Conservation (phyloP, 2,329 filamentous ascomycete genomes). For the Alternaria novae-zelandiae region DNA sequence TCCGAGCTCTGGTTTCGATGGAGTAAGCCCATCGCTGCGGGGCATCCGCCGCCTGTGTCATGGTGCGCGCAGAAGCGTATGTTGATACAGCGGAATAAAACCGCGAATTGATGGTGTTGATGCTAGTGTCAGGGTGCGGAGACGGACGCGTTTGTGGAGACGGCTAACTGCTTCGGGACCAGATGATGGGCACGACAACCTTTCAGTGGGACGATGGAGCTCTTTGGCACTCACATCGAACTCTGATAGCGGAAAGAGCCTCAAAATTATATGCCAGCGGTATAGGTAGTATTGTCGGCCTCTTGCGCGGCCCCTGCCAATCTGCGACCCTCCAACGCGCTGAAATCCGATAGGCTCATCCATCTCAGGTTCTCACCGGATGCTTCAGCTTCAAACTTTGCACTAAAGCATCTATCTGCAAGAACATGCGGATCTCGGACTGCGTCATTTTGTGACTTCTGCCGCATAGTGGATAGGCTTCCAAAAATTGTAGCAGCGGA, state of each 20-base stretch:
- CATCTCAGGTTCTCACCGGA: background rate
- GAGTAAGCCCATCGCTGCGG: slow-evolving; percentile 2
- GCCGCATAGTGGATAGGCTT: background rate
- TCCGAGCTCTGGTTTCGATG: background rate
- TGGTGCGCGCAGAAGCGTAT: background rate
- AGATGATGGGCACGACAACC: background rate
- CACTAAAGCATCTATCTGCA: background rate
- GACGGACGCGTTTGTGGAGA: background rate
- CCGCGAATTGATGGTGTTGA: slow-evolving; percentile 12
- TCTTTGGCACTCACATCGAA: background rate
- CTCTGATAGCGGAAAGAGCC: background rate
- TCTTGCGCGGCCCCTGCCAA: background rate
- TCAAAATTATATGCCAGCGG: background rate
- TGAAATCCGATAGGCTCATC: background rate
- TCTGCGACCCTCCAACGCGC: background rate
- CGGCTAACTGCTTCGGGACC: background rate
- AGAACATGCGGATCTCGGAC: too few species aligned
- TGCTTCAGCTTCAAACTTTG: background rate
- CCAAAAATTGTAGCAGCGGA: background rate
- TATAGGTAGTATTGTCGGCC: background rate
- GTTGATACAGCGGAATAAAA: slow-evolving; percentile 20
- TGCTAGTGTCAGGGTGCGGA: slow-evolving; percentile 22
- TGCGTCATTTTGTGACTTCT: background rate
- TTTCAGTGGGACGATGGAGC: background rate
- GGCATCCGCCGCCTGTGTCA: slow-evolving; percentile 2